Evolutionary conservation across 495 filamentous ascomycete species (phyloP), one percentile per base, ranked within the genome.

Genomic region (Penicillium odoratum): DNA sequence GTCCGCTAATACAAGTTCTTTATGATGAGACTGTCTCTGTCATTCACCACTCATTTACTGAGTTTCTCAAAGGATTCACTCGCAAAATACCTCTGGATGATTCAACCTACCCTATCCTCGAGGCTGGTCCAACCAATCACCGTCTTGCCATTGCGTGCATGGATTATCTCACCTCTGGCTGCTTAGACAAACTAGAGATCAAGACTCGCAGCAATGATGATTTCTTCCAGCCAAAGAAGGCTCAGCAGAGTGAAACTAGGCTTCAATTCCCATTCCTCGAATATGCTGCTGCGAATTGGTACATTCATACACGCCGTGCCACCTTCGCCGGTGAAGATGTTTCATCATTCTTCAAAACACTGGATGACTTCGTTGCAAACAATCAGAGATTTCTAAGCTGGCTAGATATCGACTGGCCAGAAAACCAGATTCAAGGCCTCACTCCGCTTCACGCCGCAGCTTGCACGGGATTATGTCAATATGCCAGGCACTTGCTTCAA

Each of bases 41-140:
- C 5, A 68, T 83, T 30, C 81, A 84, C 46, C 81, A 83, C 60
- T 81, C 80, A n/a, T 74, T 83, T 26, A 81, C 79, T 2, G 81
- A 83, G 55, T 83, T 75, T 63, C 69, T 83, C 16, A 56, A 59
- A 16, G 57, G 58, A 18, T 18, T 28, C 25, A 59, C 52, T 18
- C 56, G 58, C 29, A 52, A 40, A 26, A 33, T 2, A 3, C 33
- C 10, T 4, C 4, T 36, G 33, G 4, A 36, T 36, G 8, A 10
- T 36, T 11, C 4, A 11, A 11, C 9, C 33, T 36, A 36, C 33
- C 8, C 33, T 11, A 36, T 36, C 3, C 33, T 36, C 4, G 33
- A 36, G 33, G 33, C 33, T 8, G 33, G 33, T 31, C 48, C 50
- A 25, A 63, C 62, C 11, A 61, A 67, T 31, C 34, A 61, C 8